A percentile compares a stretch with the other conserved stretches of the same genome.
Conservation (phyloP, 148 eudicot genomes). For the Silene conica region DNA sequence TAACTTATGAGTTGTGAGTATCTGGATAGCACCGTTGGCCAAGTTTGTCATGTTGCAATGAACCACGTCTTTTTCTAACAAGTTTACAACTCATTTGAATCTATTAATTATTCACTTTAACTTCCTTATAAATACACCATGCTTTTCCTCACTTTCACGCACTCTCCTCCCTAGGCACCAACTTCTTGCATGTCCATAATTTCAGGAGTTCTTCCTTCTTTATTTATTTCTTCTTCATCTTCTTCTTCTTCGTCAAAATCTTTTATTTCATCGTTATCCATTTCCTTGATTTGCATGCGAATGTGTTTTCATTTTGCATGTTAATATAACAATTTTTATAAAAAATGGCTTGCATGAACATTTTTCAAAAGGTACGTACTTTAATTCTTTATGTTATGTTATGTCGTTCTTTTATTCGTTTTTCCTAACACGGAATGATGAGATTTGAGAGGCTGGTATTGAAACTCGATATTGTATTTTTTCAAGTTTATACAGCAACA, state of each 20-base stretch:
- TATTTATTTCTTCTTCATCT: neutral
- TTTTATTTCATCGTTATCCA: neutral
- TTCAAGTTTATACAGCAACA: no score
- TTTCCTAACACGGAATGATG: no score
- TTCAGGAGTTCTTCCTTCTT: neutral
- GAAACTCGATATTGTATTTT: no score
- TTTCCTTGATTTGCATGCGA: conserved; percentile 2
- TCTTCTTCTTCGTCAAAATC: neutral
- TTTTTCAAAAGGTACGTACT: conserved; percentile 14
- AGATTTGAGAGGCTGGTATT: no score
- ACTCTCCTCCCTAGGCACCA: conserved; percentile 13
- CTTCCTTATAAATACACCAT: conserved; percentile 13
- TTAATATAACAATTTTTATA: neutral
- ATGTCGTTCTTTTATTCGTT: no score
- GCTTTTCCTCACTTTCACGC: conserved; percentile 9
- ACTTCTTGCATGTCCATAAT: conserved; percentile 14
- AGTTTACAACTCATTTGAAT: neutral
- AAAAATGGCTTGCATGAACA: conserved; percentile 15
- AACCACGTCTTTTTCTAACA: conserved; percentile 15
- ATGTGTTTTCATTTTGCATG: neutral
- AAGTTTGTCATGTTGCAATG: neutral
- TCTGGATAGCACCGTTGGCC: neutral
- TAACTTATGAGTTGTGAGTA: no score
- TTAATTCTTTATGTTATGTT: neutral
- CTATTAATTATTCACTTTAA: neutral